A percentile compares a stretch with the other conserved stretches of the same genome.
Evolutionary conservation across 108 stramenopile genomes (phyloP).

Genomic region (Parietichytrium sp.): DNA sequence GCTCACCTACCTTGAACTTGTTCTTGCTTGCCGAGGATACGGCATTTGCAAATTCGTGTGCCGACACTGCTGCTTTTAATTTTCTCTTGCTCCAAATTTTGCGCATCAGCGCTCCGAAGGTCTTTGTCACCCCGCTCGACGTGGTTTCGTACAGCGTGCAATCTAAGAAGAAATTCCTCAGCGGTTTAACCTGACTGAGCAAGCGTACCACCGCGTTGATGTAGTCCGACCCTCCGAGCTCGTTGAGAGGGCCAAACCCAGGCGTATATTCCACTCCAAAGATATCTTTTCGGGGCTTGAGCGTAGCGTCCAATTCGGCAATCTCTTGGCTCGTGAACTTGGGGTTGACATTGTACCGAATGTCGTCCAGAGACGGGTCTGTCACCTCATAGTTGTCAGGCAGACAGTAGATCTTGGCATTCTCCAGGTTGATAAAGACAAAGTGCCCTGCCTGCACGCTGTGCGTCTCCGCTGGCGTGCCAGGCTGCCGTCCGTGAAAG

Average conservation of each 20-base stretch:
- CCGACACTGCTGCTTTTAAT: slow-evolving; percentile 87
- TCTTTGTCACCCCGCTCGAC: slow-evolving; percentile 46
- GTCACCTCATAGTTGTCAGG: slow-evolving; percentile 86
- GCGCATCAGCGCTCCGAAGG: slow-evolving; percentile 84
- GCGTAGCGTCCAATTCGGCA: slow-evolving; percentile 68
- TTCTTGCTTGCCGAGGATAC: slow-evolving; percentile 79
- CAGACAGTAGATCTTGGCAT: slow-evolving; percentile 16
- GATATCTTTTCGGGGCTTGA: slow-evolving; percentile 77
- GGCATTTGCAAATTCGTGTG: slow-evolving; percentile 89
- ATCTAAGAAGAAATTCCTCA: slow-evolving; percentile 87
- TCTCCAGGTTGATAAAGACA: slow-evolving; percentile 83
- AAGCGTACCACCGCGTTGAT: slow-evolving; percentile 86
- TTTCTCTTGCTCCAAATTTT: slow-evolving; percentile 88
- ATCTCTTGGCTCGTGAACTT: slow-evolving; percentile 71
- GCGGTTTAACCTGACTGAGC: slow-evolving; percentile 80
- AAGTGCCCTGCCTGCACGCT: slow-evolving; percentile 81
- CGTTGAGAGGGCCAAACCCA: slow-evolving; percentile 91
- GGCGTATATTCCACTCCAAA: slow-evolving; percentile 87
- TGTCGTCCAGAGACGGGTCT: slow-evolving; percentile 75
- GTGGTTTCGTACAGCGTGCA: slow-evolving; percentile 50
- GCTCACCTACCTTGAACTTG: slow-evolving; percentile 76
- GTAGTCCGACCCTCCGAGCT: slow-evolving; percentile 86
- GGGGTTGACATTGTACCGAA: slow-evolving; percentile 78
- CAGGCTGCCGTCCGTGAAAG: slow-evolving; percentile 83
- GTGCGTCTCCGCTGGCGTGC: slow-evolving; percentile 93